Conservation (phyloP, 148 eudicot genomes). For the Fallopia convolvulus region DNA sequence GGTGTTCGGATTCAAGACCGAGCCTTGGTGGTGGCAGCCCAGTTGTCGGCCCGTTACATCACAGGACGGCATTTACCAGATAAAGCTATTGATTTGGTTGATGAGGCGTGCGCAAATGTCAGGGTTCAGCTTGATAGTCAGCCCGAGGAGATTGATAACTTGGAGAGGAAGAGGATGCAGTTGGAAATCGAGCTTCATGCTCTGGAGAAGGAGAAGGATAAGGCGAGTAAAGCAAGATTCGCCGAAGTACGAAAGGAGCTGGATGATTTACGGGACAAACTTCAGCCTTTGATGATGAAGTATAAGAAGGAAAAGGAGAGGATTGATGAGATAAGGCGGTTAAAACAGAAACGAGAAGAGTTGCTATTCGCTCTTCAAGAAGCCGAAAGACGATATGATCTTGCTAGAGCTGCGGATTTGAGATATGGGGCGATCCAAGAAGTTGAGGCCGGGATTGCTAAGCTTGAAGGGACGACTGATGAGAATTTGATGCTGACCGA, state of each 20-base stretch:
- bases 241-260: constrained; percentile 66
- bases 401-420: constrained; percentile 74
- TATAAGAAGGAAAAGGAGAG: constrained; percentile 77
- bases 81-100: constrained; percentile 86
- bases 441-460: constrained; percentile 52
- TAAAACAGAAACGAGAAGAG: constrained; percentile 70
- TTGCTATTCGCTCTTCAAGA: constrained; percentile 51
- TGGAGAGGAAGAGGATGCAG: constrained; percentile 83
- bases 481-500: constrained; percentile 63
- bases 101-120: constrained; percentile 88
- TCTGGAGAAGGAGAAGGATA: constrained; percentile 88
- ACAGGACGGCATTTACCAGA: constrained; percentile 85
- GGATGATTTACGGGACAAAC: constrained; percentile 72
- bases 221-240: constrained; percentile 77
- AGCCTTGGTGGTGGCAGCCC: constrained; percentile 74
- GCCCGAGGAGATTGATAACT: constrained; percentile 90
- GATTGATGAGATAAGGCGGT: constrained; percentile 61
- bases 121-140: constrained; percentile 89
- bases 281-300: constrained; percentile 77
- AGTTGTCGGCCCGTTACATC: constrained; percentile 64
- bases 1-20: constrained; percentile 70
- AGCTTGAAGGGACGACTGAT: constrained; percentile 39
- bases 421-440: constrained; percentile 70
- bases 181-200: constrained; percentile 83
- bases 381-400: constrained; percentile 72